Conservation (phyloP, 345 rosid genomes). For the Erodium maritimum region DNA sequence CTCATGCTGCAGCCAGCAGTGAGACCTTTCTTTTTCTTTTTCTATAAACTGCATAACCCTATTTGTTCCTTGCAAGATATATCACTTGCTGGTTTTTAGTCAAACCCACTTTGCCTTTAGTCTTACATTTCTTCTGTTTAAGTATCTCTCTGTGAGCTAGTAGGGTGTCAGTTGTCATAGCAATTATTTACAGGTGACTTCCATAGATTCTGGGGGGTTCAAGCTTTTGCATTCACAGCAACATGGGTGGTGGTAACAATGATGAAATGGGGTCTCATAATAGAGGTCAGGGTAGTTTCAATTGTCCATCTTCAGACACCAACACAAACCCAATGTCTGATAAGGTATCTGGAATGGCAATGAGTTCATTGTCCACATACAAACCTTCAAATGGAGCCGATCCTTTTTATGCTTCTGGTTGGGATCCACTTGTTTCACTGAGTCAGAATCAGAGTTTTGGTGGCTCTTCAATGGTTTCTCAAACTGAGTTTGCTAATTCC, state of each 20-base stretch:
- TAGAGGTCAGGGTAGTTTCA: constrained; percentile 31
- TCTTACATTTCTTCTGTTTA: constrained; percentile 10
- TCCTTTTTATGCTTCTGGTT: constrained; percentile 60
- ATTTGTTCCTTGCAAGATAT: constrained; percentile 57
- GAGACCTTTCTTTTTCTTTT: constrained; percentile 33
- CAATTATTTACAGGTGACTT: constrained; percentile 12
- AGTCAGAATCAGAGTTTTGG: constrained; percentile 35
- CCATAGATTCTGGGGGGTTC: constrained; percentile 19
- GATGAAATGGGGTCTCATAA: constrained; percentile 40
- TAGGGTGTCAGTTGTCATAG: constrained; percentile 12
- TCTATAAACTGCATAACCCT: constrained; percentile 53
- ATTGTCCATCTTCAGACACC: constrained; percentile 37
- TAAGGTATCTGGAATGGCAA: constrained; percentile 30
- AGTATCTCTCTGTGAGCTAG: constrained; percentile 4
- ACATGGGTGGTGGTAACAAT: constrained; percentile 43
- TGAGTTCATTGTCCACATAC: constrained; percentile 28
- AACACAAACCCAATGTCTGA: constrained; percentile 18
- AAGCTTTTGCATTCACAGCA: constrained; percentile 24
- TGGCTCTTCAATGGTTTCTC: constrained; percentile 43
- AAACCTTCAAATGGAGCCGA: constrained; percentile 26
- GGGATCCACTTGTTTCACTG: constrained; percentile 58
- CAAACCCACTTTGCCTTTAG: constrained; percentile 26
- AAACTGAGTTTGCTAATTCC: constrained; percentile 39
- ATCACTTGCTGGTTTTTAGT: constrained; percentile 37
- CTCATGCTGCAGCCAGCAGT: too few relatives aligned